Conservation (phyloP, 208 protist species). For the Acanthamoeba triangularis region DNA sequence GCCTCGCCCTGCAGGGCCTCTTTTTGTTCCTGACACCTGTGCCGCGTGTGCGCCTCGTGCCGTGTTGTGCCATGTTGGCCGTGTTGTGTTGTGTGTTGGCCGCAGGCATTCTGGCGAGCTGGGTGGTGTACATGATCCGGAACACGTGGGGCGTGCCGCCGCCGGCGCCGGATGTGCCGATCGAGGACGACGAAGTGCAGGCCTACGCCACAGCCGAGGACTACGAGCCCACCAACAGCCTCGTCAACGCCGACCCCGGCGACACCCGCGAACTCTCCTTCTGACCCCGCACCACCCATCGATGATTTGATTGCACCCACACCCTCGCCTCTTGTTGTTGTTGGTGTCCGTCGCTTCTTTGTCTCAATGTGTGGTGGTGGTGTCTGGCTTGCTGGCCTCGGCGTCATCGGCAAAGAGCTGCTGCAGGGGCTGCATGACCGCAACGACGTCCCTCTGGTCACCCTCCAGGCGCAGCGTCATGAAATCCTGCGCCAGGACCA, state of each 20-base stretch:
- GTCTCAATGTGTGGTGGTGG: no score
- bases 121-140: background rate
- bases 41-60: background rate
- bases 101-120: constrained; percentile 8
- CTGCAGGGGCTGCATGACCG: background rate
- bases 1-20: background rate
- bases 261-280: background rate
- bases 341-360: no score
- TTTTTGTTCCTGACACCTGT: no score
- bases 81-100: background rate
- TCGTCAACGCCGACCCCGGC: background rate
- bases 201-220: background rate
- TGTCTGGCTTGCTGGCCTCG: no score
- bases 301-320: no score
- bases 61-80: no score
- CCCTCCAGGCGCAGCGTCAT: background rate
- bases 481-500: background rate
- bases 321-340: no score
- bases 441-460: background rate
- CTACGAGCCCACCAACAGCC: background rate
- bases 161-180: background rate
- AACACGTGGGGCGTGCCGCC: constrained; percentile 14
- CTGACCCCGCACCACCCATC: background rate
- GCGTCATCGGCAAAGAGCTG: background rate
- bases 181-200: background rate